A percentile compares a stretch with the other conserved stretches of the same genome.
These are phyloP conservation scores for Massariosphaeria phaeospora DNA, from an alignment of 495 filamentous ascomycete genomes.

Conservation along the genomic window DNA sequence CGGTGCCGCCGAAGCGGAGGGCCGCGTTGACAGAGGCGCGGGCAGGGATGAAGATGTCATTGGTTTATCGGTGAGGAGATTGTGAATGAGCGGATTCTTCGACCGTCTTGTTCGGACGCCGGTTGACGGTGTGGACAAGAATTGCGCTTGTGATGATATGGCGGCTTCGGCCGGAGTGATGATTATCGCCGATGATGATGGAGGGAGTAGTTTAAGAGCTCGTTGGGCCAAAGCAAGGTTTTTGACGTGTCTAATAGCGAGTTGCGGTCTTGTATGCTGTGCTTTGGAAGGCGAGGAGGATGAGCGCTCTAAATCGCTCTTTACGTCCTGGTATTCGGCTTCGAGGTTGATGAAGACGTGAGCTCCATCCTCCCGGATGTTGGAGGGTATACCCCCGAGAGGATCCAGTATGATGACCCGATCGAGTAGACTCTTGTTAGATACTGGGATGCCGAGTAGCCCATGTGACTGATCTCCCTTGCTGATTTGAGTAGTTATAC, in stretches of 20 bases:
- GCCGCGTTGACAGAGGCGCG: background rate
- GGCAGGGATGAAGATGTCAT: constrained; percentile 87
- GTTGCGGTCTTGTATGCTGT: background rate
- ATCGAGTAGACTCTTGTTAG: constrained; percentile 59
- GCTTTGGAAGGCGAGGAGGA: background rate
- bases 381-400: constrained; percentile 76
- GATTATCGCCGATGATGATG: constrained; percentile 78
- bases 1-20: constrained; percentile 23
- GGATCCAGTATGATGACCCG: constrained; percentile 87
- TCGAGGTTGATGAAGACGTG: constrained; percentile 95
- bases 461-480: background rate
- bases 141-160: constrained; percentile 48
- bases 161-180: constrained; percentile 82
- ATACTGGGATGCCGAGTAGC: no score
- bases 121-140: constrained; percentile 49
- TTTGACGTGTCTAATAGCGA: constrained; percentile 40
- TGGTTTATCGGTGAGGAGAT: constrained; percentile 92
- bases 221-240: constrained; percentile 68
- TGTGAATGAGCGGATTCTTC: constrained; percentile 92
- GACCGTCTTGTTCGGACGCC: constrained; percentile 68
- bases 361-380: constrained; percentile 58
- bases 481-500: constrained; percentile 33
- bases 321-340: constrained; percentile 72
- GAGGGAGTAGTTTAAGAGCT: constrained; percentile 71
- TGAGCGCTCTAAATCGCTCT: constrained; percentile 49